Base-by-base conservation (phyloP, 2,329 filamentous ascomycete genomes). In the Colletotrichum zoysiae region DNA sequence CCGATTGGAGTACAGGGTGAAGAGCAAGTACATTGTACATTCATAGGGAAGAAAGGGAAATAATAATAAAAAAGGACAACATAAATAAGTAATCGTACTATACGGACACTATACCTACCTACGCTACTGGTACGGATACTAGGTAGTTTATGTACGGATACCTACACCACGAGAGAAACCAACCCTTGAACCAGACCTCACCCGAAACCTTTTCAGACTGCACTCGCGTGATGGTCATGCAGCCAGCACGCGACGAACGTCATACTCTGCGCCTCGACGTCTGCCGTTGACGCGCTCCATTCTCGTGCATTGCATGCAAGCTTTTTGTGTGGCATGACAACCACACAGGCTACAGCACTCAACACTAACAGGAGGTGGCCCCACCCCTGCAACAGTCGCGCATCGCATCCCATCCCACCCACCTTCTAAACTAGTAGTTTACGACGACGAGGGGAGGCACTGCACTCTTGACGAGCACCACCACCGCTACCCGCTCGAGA, bases 161-260 rank as follows among this genome's bases (percentile, higher is more conserved):
- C 30, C 5, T 44, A 44, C 44, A 48, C 9, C 46, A 48, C 46
- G 9, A 48, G n/a, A 46, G 20, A 44, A 38, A 18, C 7, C 7
- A 23, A 42, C 63, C 18, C 20, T n/a, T 58, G 53, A 64, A 46
- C 53, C 55, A 53, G 23, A 55, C 59, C 65, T 26, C 44, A 8
- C 68, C 65, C 30, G 30, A 53, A 63, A 26, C 20, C 16, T 23
- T 46, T 48, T 44, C 44, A 53, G 26, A 58, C 58, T 26, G 53
- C 44, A 69, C 69, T 71, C 59, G 65, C 69, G 65, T 71, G 65
- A 71, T 69, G 69, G 65, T 26, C 57, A 44, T 69, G 65, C 69
- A 59, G 59, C 65, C 53, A 59, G 46, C 53, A 65, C 65, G 55
- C 55, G 69, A 53, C 18, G 65, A 55, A 71, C 65, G 69, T 71